Evolutionary conservation across 2,329 filamentous ascomycete genomes (phyloP), one percentile per base, ranked within the genome.

Genomic region (Fusarium sp.): DNA sequence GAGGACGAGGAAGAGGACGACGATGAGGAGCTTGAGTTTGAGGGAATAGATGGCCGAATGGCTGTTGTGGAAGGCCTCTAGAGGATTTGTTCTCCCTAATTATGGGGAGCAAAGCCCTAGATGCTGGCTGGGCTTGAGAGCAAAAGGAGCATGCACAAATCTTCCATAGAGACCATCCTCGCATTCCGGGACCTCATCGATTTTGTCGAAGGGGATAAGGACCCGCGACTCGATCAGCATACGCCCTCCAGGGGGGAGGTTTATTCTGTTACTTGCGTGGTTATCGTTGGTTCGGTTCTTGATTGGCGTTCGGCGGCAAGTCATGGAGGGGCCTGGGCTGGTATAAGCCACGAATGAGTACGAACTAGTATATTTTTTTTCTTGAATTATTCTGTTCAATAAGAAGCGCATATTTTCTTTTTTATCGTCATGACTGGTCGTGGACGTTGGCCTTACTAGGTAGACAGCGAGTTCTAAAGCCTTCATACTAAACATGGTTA

Each of bases 1-100:
- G 81, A 84, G 41, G 81, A 84, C 2, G 87, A 89, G 25, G 89
- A 92, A 6, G 84, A 86, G 2, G 86, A 88, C 1, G 83, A 84
- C 1, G 82, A 82, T 1, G 81, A 81, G 13, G 79, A 80, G 25
- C 62, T 76, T 23, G 78, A 78, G 38, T 71, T 76, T 53, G 77
- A 76, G 36, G 76, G 73, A 8, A 74, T 74, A 37, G 75, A 75
- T 35, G 72, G 69, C 4, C 65, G 71, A 19, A 67, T 65, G 44
- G 69, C 69, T 25, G 66, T 69, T 9, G 67, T 67, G 19, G 71
- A 73, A 54, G 71, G 62, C n/a, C 52, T 69, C 42, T 70, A 64
- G 49, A 41, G 46, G 29, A 33, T 37, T 33, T 47, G 23, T 6
- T 43, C 17, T 21, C 14, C 21, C 42, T 50, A 23, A 33, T 31